A percentile compares a stretch with the other conserved stretches of the same genome.
Evolutionary conservation across 768 basidiomycete genomes (phyloP).

Genomic region (Vararia minispora): DNA sequence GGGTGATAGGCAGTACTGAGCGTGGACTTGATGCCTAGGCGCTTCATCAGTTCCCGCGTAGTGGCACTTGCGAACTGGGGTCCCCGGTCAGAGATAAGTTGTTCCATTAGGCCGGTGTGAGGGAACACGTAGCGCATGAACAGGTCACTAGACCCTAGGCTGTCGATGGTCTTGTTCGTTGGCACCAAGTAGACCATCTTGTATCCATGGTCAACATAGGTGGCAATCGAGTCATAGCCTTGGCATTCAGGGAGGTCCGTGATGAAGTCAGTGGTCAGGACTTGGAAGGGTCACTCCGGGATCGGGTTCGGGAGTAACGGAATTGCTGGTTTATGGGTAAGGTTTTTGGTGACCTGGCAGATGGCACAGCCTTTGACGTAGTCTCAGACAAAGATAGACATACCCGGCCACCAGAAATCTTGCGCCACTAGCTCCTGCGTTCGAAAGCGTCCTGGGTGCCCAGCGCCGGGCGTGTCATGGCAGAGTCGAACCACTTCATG

Average conservation of each 20-base stretch:
- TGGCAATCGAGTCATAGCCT: constrained; percentile 14
- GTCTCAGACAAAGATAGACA: too few species aligned
- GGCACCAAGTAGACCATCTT: constrained; percentile 22
- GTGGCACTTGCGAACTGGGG: constrained; percentile 9
- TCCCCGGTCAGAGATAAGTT: constrained; percentile 9
- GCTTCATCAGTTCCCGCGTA: constrained; percentile 4
- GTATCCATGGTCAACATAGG: constrained; percentile 15
- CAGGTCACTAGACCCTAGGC: constrained; percentile 11
- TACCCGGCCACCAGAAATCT: too few species aligned
- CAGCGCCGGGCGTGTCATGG: too few species aligned
- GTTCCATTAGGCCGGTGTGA: constrained; percentile 3
- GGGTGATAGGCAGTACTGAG: constrained; percentile 24
- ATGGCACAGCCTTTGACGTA: too few species aligned
- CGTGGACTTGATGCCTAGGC: constrained; percentile 11
- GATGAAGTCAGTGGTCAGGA: constrained; percentile 18
- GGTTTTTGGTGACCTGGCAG: too few species aligned
- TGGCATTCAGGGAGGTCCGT: constrained; percentile 13
- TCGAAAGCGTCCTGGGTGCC: too few species aligned
- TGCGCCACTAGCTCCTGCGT: too few species aligned
- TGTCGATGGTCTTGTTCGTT: constrained; percentile 8
- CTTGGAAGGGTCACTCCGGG: constrained; percentile 13
- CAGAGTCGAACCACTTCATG: too few species aligned
- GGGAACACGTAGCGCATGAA: constrained; percentile 10
- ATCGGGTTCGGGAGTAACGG: not conserved
- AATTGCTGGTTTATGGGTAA: too few species aligned